phyloP scores from a whole-genome alignment of 805 yeast species.

The Candida ficus region DNA sequence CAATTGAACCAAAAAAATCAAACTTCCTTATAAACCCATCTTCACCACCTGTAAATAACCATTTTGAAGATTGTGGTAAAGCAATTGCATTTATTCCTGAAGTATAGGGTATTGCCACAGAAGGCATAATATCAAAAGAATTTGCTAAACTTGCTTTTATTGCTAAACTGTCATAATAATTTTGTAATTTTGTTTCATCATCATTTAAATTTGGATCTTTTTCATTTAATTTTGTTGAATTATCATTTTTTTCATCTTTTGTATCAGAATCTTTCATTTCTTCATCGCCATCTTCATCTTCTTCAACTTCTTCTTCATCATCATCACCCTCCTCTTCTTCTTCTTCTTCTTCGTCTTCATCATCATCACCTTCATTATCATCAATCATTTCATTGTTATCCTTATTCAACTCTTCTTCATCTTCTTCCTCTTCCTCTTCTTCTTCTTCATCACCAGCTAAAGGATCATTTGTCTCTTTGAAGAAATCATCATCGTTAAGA shows the following conservation, averaged over 20 bases:
- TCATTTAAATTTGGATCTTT: constrained; percentile 5
- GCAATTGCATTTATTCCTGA: constrained; percentile 74
- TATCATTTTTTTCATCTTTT: constrained; percentile 11
- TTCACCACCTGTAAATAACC: constrained; percentile 91
- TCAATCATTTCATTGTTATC: constrained; percentile 18
- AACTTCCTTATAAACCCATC: constrained; percentile 91
- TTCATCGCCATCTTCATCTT: constrained; percentile 25
- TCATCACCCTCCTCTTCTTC: constrained; percentile 26
- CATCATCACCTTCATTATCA: constrained; percentile 10
- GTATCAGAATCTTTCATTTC: constrained; percentile 17
- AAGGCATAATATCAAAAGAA: constrained; percentile 69
- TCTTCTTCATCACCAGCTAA: constrained; percentile 21
- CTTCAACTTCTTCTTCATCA: constrained; percentile 26
- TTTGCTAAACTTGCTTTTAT: constrained; percentile 47
- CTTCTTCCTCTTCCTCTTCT: constrained; percentile 22
- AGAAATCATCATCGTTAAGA: constrained; percentile 19
- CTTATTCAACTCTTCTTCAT: constrained; percentile 27
- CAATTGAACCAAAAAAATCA: constrained; percentile 79
- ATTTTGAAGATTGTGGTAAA: constrained; percentile 72
- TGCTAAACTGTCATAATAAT: constrained; percentile 29
- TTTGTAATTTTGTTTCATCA: constrained; percentile 11
- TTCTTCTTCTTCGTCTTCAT: constrained; percentile 16
- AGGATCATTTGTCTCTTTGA: constrained; percentile 19
- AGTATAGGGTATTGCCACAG: constrained; percentile 83
- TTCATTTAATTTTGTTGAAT: constrained; percentile 4